Evolutionary conservation across 352 stramenopile genomes (phyloP).

Genomic region (Phytophthora pseudosyringae): DNA sequence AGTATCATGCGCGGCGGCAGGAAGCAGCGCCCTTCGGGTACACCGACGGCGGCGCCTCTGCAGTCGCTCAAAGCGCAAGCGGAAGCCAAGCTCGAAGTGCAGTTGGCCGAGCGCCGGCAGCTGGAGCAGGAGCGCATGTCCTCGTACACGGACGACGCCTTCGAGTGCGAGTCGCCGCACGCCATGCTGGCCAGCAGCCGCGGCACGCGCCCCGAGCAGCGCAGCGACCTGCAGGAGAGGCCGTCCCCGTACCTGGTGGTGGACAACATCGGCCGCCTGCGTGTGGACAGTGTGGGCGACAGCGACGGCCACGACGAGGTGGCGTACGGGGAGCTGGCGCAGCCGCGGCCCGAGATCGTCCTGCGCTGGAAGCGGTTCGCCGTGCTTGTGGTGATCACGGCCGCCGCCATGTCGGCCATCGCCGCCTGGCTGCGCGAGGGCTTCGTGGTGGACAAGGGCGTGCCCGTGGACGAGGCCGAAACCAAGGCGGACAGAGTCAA

Average conservation of each 20-base stretch:
- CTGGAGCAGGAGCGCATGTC: conserved; percentile 46
- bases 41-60: background rate
- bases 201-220: conserved; percentile 7
- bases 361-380: conserved; percentile 66
- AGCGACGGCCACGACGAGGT: conserved; percentile 32
- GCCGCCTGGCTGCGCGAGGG: conserved; percentile 44
- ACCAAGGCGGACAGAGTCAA: conserved; percentile 45
- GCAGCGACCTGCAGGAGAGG: conserved; percentile 19
- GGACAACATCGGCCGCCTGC: conserved; percentile 34
- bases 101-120: conserved; percentile 28
- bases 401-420: conserved; percentile 47
- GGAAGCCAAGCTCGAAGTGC: conserved; percentile 27
- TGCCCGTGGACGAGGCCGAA: conserved; percentile 36
- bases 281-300: conserved; percentile 32
- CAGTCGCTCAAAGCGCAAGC: conserved; percentile 31
- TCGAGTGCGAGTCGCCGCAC: conserved; percentile 52
- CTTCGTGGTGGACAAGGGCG: conserved; percentile 41
- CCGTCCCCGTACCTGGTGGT: conserved; percentile 28
- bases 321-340: conserved; percentile 41
- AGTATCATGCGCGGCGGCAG: conserved; percentile 2
- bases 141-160: conserved; percentile 53
- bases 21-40: conserved; percentile 9
- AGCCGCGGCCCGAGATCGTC: conserved; percentile 64
- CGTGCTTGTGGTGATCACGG: conserved; percentile 51
- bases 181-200: conserved; percentile 42